Evolutionary conservation across 2,329 filamentous ascomycete genomes (phyloP), one percentile per base, ranked within the genome.

Genomic region (Apiospora sp.): DNA sequence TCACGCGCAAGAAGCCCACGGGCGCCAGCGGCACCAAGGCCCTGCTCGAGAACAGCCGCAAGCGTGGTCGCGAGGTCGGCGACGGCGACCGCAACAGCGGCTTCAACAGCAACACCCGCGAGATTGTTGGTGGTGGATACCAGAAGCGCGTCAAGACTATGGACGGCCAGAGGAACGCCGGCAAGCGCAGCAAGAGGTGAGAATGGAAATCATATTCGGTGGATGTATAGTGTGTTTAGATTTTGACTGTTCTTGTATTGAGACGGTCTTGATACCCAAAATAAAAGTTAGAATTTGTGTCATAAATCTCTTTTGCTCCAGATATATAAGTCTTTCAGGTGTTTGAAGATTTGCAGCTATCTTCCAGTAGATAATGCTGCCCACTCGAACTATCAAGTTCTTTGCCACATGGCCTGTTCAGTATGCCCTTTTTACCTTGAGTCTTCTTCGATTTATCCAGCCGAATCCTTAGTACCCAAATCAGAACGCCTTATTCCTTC

Each of bases 11-110:
- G 80, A 94, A 91, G 81, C 87, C 86, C 73, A 86, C 86, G 48
- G 86, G 86, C 76, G 84, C 87, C 72, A 85, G 87, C 34, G 87
- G 88, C 44, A 89, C 89, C 16, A 87, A 86, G 76, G 88, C 89
- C 0, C 80, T 94, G 76, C 82, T 95, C 76, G 95, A 97, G 79
- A 95, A 92, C 87, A 97, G 95, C 81, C 89, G 95, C 75, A 98
- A 98, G 88, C 89, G 95, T 76, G 88, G 88, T 37, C 86, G 89
- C 30, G 92, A 95, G 37, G 89, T 87, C 0, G 80, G 81, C 27
- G 95, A 97, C 82, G 91, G 93, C 0, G 91, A 90, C 8, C 89
- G 92, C 72, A 90, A 89, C 41, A 92, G 90, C 80, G 92, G 88
- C 24, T 76, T 79, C 46, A 82, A 80, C 68, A 84, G 86, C 10